Percentiles rank a stretch among this genome's conserved stretches.
Evolutionary conservation across 2,329 filamentous ascomycete genomes (phyloP).

Genomic region (Zymoseptoria pseudotritici): DNA sequence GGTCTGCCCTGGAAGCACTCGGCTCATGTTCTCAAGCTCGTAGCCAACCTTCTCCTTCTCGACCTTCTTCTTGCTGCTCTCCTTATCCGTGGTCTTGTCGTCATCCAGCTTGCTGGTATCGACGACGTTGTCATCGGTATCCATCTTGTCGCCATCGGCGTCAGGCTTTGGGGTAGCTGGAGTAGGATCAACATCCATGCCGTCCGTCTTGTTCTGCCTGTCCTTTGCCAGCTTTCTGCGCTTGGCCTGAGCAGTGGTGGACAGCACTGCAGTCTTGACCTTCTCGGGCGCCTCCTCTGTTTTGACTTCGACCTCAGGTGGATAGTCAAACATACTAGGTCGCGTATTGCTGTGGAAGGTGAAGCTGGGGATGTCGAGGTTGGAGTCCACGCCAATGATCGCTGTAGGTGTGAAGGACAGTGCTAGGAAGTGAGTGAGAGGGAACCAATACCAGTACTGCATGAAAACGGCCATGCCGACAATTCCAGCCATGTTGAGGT

Average conservation of each 20-base stretch:
- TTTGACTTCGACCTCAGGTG: slow-evolving; percentile 93
- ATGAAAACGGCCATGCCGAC: slow-evolving; percentile 98
- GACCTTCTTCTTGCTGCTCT: slow-evolving; percentile 70
- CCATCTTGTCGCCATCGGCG: slow-evolving; percentile 70
- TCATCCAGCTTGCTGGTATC: slow-evolving; percentile 33
- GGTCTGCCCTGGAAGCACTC: slow-evolving; percentile 83
- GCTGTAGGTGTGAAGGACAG: slow-evolving; percentile 95
- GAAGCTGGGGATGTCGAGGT: slow-evolving; percentile 87
- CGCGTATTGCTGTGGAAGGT: slow-evolving; percentile 93
- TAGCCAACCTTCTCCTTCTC: slow-evolving; percentile 97
- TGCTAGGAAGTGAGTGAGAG: slow-evolving; percentile 93
- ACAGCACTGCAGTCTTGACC: slow-evolving; percentile 90
- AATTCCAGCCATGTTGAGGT: slow-evolving; percentile 96
- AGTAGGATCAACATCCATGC: slow-evolving; percentile 86
- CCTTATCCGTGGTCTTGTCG: slow-evolving; percentile 46
- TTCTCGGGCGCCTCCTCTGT: slow-evolving; percentile 86
- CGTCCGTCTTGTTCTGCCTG: slow-evolving; percentile 77
- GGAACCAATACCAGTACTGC: slow-evolving; percentile 99
- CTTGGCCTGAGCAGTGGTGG: slow-evolving; percentile 94
- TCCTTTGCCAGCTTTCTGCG: slow-evolving; percentile 91
- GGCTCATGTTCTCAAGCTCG: slow-evolving; percentile 93
- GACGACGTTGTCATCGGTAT: slow-evolving; percentile 45
- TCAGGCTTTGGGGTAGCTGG: slow-evolving; percentile 65
- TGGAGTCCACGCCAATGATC: slow-evolving; percentile 88
- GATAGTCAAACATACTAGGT: slow-evolving; percentile 95